Evolutionary conservation across 495 filamentous ascomycete species (phyloP).

Genomic region (Neurospora intermedia): DNA sequence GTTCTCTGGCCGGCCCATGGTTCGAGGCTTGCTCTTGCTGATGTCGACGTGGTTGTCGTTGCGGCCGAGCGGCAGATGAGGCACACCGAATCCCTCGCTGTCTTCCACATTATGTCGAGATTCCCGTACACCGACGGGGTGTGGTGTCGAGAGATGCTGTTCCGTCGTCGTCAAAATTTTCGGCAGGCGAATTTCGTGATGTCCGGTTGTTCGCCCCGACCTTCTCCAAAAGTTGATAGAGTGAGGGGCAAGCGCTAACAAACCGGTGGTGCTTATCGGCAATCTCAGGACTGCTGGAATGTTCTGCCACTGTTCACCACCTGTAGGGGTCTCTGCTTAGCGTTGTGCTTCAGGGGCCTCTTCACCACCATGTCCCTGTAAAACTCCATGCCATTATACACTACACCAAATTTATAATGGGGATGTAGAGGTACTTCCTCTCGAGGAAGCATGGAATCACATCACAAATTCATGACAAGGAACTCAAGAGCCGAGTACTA

Average conservation of each 20-base stretch:
- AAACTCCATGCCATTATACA: not conserved
- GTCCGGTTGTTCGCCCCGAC: not conserved
- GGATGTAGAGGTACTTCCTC: not conserved
- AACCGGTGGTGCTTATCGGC: not conserved
- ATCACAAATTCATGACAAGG: not conserved
- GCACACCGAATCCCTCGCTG: conserved; percentile 23
- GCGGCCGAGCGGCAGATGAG: conserved; percentile 21
- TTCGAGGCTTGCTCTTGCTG: conserved; percentile 4
- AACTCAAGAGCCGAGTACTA: not conserved
- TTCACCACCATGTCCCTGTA: not conserved
- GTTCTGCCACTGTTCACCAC: conserved; percentile 8
- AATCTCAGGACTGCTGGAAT: not conserved
- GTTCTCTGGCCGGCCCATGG: conserved; percentile 27
- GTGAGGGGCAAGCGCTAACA: not conserved
- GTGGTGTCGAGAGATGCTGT: not conserved
- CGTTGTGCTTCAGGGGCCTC: not conserved
- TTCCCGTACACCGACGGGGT: not conserved
- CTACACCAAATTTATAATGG: not conserved
- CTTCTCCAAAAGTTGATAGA: not conserved
- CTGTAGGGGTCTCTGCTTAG: not conserved
- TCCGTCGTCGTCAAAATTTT: not conserved
- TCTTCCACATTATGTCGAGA: conserved; percentile 21
- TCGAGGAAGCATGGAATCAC: not conserved
- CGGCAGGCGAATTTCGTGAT: not conserved
- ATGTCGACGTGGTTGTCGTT: not conserved